Evolutionary conservation across 106 monocot species (phyloP).

Genomic region (Apostasia shenzhenica): DNA sequence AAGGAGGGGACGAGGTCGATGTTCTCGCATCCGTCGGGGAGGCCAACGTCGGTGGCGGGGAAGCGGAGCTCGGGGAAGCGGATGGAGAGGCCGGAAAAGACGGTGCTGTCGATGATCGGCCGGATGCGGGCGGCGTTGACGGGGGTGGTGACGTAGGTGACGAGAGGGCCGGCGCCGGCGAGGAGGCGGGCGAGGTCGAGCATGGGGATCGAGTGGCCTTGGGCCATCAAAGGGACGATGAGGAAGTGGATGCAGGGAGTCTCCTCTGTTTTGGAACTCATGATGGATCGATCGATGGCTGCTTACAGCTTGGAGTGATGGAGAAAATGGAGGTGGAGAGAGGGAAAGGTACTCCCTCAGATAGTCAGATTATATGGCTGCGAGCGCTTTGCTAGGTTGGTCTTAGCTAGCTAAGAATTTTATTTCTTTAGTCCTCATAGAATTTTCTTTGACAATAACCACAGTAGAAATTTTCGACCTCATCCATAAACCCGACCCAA

Average conservation of each 20-base stretch:
- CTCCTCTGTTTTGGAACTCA: too few relatives aligned
- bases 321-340: too few relatives aligned
- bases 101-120: background rate
- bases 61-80: constrained; percentile 10
- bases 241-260: constrained; percentile 1
- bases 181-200: constrained; percentile 30
- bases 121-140: constrained; percentile 11
- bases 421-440: too few relatives aligned
- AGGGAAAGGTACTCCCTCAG: too few relatives aligned
- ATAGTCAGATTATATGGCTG: too few relatives aligned
- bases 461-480: too few relatives aligned
- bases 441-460: too few relatives aligned
- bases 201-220: constrained; percentile 38
- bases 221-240: constrained; percentile 43
- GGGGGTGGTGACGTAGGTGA: constrained; percentile 29
- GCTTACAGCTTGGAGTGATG: too few relatives aligned
- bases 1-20: background rate
- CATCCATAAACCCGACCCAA: too few relatives aligned
- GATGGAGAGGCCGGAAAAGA: background rate
- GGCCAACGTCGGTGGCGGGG: constrained; percentile 1
- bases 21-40: constrained; percentile 18
- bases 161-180: constrained; percentile 10
- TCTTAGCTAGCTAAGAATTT: too few relatives aligned
- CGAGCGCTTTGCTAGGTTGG: too few relatives aligned
- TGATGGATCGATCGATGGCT: too few relatives aligned